phyloP scores from a whole-genome alignment of 495 filamentous ascomycete species.

The Margaritispora aquatica region DNA sequence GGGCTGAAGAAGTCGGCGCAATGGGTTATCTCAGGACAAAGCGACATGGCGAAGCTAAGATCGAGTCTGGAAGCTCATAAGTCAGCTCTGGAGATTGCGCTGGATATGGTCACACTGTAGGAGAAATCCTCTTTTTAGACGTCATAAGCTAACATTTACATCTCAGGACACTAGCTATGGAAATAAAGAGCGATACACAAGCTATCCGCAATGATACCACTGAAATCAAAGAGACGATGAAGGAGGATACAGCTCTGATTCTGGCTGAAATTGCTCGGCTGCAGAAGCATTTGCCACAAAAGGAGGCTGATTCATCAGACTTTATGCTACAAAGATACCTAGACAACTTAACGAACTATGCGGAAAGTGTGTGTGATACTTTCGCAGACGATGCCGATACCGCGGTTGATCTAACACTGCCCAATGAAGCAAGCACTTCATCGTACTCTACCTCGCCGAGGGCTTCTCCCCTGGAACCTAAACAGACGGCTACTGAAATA shows the following conservation, averaged over 20 bases:
- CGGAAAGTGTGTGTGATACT: conserved; percentile 13
- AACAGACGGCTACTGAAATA: too few relatives aligned
- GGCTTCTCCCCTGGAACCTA: too few relatives aligned
- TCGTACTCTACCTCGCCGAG: too few relatives aligned
- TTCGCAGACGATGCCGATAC: not conserved
- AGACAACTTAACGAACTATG: conserved; percentile 21
- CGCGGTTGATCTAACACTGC: too few relatives aligned
- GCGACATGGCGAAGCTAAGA: conserved; percentile 19
- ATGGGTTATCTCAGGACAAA: conserved; percentile 18
- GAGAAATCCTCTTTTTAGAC: too few relatives aligned
- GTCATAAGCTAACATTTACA: too few relatives aligned
- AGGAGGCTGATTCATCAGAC: not conserved
- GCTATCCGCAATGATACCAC: conserved; percentile 2
- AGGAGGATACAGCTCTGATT: conserved; percentile 22
- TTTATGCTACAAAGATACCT: conserved; percentile 18
- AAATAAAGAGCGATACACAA: conserved; percentile 9
- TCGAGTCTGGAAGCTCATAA: conserved; percentile 26
- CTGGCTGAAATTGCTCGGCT: conserved; percentile 20
- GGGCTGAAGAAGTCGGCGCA: conserved; percentile 11
- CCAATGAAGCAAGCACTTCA: too few relatives aligned
- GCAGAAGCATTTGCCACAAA: not conserved
- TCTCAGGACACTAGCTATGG: conserved; percentile 1
- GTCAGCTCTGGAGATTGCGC: conserved; percentile 20
- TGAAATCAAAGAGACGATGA: conserved; percentile 4
- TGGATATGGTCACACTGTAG: conserved; percentile 23